Evolutionary conservation across 2,329 filamentous ascomycete genomes (phyloP), one percentile per base, ranked within the genome.

Genomic region (Stemphylium lycopersici): DNA sequence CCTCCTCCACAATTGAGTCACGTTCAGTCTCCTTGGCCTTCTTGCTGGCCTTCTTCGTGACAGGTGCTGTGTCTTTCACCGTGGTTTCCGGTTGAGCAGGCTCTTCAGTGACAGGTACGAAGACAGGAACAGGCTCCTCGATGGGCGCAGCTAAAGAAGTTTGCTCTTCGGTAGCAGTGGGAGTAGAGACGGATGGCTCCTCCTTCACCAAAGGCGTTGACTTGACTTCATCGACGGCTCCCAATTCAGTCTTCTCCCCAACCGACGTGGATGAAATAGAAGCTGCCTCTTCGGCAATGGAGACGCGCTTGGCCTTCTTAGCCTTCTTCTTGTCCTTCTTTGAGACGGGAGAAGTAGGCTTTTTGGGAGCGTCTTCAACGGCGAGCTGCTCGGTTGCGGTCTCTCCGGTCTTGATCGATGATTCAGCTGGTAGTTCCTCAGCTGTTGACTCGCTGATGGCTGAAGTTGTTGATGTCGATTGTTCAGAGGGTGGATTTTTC

Each of bases 261-360:
- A 41, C 6, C 0, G 59, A 44, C 1, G 53, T 54, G 2, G 46
- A 31, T 3, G 51, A 38, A 6, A 49, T 40, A 4, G 53, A 58
- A 13, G 45, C 34, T 2, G 37, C 4, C 3, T 56, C 56, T 1
- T 57, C 51, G 6, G 55, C 43, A 20, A 61, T 41, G 16, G 59
- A 61, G 20, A 51, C 57, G 15, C 54, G 34, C 38, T 68, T 70
- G 10, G 56, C 53, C 38, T 70, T 71, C 65, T 69, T 71, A 1
- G 55, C 61, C 43, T 71, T 71, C 52, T 72, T 71, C 61, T 64
- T 69, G 7, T 66, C 66, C 33, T 70, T 68, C 50, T 68, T 69
- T 0, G 62, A 63, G 7, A 58, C 10, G 11, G 50, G 26, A 58
- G 32, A 45, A 10, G 22, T 18, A 6, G 49, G 39, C 33, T 59